A percentile compares a stretch with the other conserved stretches of the same genome.
Conservation (phyloP, 202 grass and related monocot species). For the Elaeis oleifera region DNA sequence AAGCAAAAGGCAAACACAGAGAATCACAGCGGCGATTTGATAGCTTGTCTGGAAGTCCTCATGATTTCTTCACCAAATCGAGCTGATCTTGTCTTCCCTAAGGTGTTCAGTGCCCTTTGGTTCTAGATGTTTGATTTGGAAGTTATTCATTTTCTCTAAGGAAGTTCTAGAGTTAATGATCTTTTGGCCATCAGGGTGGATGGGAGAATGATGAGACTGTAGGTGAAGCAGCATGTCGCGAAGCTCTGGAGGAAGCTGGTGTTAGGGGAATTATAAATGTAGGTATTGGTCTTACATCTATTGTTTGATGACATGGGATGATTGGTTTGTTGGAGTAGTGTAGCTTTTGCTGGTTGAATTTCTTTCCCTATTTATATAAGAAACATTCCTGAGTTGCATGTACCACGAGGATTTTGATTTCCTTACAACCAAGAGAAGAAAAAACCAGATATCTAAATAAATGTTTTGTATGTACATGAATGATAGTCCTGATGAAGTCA, state of each 20-base stretch:
- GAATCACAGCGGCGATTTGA: slow-evolving; percentile 30
- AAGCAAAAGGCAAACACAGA: slow-evolving; percentile 31
- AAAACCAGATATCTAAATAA: neutral
- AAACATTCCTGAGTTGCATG: too few species aligned
- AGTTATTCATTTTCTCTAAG: neutral
- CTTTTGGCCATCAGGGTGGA: slow-evolving; percentile 44
- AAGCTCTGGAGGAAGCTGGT: slow-evolving; percentile 84
- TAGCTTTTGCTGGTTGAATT: too few species aligned
- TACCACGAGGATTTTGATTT: too few species aligned
- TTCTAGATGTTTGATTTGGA: neutral
- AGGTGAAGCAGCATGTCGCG: slow-evolving; percentile 67
- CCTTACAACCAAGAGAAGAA: slow-evolving; percentile 9
- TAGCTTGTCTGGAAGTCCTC: slow-evolving; percentile 56
- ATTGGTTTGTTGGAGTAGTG: too few species aligned
- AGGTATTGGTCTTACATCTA: slow-evolving; percentile 14
- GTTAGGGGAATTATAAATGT: slow-evolving; percentile 64
- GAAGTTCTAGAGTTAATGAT: slow-evolving; percentile 20
- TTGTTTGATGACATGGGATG: neutral
- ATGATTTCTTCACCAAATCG: slow-evolving; percentile 81
- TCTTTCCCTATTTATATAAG: neutral
- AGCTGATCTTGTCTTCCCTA: slow-evolving; percentile 77
- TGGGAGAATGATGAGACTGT: slow-evolving; percentile 94
- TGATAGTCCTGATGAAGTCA: too few species aligned
- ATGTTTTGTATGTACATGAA: too few species aligned
- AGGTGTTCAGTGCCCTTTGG: slow-evolving; percentile 32